phyloP scores from a whole-genome alignment of 2,329 filamentous ascomycete species.

The Trichoderma sp. region DNA sequence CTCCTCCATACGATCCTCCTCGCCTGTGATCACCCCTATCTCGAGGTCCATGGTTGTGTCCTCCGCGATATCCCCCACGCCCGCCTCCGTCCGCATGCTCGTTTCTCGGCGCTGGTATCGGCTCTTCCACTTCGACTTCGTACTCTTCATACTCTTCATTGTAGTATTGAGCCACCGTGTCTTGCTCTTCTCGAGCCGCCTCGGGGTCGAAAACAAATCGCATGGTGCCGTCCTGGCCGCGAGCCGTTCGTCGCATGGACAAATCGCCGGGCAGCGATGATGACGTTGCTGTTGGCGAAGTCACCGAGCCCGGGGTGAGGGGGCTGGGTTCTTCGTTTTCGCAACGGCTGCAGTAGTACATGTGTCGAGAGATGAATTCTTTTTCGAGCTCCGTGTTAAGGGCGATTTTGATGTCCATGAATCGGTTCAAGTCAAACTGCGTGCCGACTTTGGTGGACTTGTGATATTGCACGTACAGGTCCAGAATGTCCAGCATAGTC shows the following conservation, averaged over 20 bases:
- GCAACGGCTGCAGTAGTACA: conserved; percentile 56
- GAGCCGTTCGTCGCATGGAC: conserved; percentile 32
- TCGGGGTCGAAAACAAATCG: conserved; percentile 85
- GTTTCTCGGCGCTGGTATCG: conserved; percentile 35
- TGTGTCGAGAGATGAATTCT: conserved; percentile 59
- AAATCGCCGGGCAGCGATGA: conserved; percentile 37
- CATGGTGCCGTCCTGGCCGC: conserved; percentile 68
- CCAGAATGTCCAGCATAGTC: conserved; percentile 83
- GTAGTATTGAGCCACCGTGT: conserved; percentile 64
- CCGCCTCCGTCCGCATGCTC: conserved; percentile 20
- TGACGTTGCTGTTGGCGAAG: conserved; percentile 39
- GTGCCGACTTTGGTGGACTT: conserved; percentile 70
- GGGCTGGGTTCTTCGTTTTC: conserved; percentile 38
- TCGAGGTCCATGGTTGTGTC: conserved; percentile 25
- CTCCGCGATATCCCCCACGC: conserved; percentile 29
- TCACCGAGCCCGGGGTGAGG: conserved; percentile 24
- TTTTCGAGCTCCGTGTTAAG: conserved; percentile 78
- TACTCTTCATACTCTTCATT: conserved; percentile 73
- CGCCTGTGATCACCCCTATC: conserved; percentile 34
- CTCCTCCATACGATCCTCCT: conserved; percentile 35
- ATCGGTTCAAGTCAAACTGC: conserved; percentile 68
- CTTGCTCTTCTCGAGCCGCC: conserved; percentile 68
- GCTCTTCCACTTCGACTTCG: conserved; percentile 72
- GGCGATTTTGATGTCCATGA: conserved; percentile 82
- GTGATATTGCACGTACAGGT: conserved; percentile 85